Percentiles rank a stretch among this genome's conserved stretches.
These are phyloP conservation scores for Starmerella khaoyaiensis DNA, from an alignment of 805 yeast genomes.

Conservation along the genomic window DNA sequence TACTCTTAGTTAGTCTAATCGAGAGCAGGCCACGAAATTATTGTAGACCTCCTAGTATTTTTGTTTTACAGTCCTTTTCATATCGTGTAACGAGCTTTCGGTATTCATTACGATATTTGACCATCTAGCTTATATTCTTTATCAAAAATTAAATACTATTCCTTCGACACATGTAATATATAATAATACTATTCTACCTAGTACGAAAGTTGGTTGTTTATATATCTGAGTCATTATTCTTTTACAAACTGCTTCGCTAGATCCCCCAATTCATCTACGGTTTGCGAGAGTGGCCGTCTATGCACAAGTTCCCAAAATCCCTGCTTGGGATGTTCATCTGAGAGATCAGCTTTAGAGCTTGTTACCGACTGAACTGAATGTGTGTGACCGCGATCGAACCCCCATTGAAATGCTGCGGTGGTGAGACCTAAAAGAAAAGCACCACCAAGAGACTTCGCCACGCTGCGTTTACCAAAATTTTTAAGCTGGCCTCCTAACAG, in stretches of 20 bases:
- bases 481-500: slow-evolving; percentile 29
- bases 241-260: slow-evolving; percentile 24
- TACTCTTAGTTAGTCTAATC: no score
- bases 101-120: no score
- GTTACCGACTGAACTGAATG: slow-evolving; percentile 21
- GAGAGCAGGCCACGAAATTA: no score
- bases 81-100: no score
- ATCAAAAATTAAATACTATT: no score
- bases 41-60: no score
- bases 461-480: slow-evolving; percentile 20
- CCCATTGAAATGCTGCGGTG: slow-evolving; percentile 33
- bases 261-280: slow-evolving; percentile 59
- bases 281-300: slow-evolving; percentile 72
- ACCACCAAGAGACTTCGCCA: slow-evolving; percentile 36
- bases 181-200: no score
- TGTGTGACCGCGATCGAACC: slow-evolving; percentile 25
- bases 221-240: slow-evolving; percentile 11
- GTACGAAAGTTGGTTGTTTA: no score
- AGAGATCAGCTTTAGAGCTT: slow-evolving; percentile 29
- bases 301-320: slow-evolving; percentile 70
- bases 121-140: no score
- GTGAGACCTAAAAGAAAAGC: slow-evolving; percentile 34
- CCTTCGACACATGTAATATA: no score
- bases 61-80: no score
- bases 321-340: slow-evolving; percentile 31